Conservation (phyloP, 2,329 filamentous ascomycete genomes). For the Aureobasidium sp. region DNA sequence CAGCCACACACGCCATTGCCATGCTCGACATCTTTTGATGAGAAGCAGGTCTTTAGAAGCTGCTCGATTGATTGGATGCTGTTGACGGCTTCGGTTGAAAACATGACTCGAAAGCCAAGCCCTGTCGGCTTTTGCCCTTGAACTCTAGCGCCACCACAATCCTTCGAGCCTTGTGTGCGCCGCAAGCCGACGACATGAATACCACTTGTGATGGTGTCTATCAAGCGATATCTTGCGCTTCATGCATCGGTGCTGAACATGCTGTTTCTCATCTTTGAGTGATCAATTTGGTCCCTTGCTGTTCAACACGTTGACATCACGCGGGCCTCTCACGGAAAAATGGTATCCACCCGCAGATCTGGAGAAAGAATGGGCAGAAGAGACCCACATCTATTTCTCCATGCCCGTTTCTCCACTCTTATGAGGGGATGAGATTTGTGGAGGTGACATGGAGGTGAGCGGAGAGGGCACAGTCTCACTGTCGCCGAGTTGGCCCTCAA, state of each 20-base stretch:
- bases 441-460: background rate
- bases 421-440: background rate
- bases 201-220: background rate
- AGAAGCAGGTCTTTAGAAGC: background rate
- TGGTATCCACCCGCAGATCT: constrained; percentile 11
- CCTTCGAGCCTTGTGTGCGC: background rate
- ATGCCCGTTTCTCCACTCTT: constrained; percentile 4
- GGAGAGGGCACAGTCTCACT: background rate
- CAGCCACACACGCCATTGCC: background rate
- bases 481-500: background rate
- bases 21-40: background rate
- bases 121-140: background rate
- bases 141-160: background rate
- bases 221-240: background rate
- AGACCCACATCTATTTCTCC: constrained; percentile 13
- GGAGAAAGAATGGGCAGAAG: constrained; percentile 1
- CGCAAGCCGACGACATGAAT: background rate
- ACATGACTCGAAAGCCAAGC: constrained; percentile 8
- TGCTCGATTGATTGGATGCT: background rate
- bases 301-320: background rate
- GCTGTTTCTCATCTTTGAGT: too few relatives aligned
- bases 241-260: background rate
- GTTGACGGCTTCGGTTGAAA: constrained; percentile 1
- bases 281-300: too few relatives aligned
- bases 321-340: constrained; percentile 3